These are phyloP conservation scores for Neurospora sp. DNA, from an alignment of 495 filamentous ascomycete genomes.

Conservation along the genomic window DNA sequence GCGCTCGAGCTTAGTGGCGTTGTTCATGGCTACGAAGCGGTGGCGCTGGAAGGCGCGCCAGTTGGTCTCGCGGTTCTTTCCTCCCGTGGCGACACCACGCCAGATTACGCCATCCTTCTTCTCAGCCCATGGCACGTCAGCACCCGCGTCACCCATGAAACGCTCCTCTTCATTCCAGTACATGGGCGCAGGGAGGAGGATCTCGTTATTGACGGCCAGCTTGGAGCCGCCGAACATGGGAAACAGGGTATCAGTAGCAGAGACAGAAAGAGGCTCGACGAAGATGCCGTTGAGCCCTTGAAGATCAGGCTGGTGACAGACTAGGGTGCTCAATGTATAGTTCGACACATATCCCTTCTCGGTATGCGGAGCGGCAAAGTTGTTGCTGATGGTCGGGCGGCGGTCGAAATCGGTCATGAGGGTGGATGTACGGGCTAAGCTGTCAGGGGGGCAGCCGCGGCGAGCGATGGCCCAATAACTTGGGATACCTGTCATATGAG, in stretches of 20 bases:
- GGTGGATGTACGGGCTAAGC: slow-evolving; percentile 40
- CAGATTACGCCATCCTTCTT: slow-evolving; percentile 52
- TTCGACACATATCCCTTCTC: slow-evolving; percentile 53
- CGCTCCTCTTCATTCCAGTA: slow-evolving; percentile 60
- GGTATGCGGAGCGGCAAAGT: slow-evolving; percentile 31
- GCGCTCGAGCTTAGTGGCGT: slow-evolving; percentile 45
- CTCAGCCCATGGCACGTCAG: slow-evolving; percentile 38
- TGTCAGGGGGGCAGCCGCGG: slow-evolving; percentile 50
- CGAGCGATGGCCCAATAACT: slow-evolving; percentile 56
- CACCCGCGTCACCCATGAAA: slow-evolving; percentile 52
- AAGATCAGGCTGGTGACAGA: slow-evolving; percentile 54
- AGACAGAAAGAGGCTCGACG: slow-evolving; percentile 51
- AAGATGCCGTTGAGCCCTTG: slow-evolving; percentile 59
- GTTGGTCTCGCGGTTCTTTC: slow-evolving; percentile 50
- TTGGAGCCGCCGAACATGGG: slow-evolving; percentile 73
- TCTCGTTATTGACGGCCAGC: slow-evolving; percentile 69
- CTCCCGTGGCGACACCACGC: slow-evolving; percentile 63
- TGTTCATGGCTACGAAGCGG: slow-evolving; percentile 61
- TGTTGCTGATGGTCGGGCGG: slow-evolving; percentile 33
- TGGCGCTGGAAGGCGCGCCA: slow-evolving; percentile 66
- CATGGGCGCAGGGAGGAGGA: slow-evolving; percentile 69
- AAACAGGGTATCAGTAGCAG: slow-evolving; percentile 46
- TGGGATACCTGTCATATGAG: slow-evolving; percentile 15
- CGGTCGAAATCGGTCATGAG: slow-evolving; percentile 30
- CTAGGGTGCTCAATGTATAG: slow-evolving; percentile 53